Conservation (phyloP, 1,284 basidiomycete species). For the Pyrrhoderma noxium region DNA sequence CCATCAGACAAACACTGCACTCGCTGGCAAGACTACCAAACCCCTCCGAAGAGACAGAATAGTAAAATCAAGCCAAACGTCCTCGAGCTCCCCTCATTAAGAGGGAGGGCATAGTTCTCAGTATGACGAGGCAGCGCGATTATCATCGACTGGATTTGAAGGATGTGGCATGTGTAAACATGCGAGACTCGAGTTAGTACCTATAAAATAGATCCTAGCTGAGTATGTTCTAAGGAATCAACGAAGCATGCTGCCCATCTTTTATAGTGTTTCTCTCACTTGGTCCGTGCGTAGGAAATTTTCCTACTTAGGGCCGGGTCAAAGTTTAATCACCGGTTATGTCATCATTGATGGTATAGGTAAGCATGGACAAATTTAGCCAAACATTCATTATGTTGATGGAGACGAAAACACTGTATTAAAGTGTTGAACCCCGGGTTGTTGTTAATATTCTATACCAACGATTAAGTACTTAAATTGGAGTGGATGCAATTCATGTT, state of each 20-base stretch:
- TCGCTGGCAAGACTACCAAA: slow-evolving; percentile 43
- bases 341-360: too few relatives aligned
- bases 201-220: slow-evolving; percentile 85
- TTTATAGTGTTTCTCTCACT: slow-evolving; percentile 32
- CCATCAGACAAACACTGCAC: slow-evolving; percentile 72
- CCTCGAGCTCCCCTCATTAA: slow-evolving; percentile 46
- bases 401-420: too few relatives aligned
- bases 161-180: slow-evolving; percentile 78
- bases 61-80: slow-evolving; percentile 51
- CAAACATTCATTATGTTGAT: too few relatives aligned
- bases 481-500: too few relatives aligned
- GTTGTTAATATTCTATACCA: too few relatives aligned
- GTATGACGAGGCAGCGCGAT: slow-evolving; percentile 64
- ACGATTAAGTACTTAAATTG: too few relatives aligned
- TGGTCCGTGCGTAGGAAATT: slow-evolving; percentile 31
- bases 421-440: too few relatives aligned
- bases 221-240: slow-evolving; percentile 72
- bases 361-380: too few relatives aligned
- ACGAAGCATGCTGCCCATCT: slow-evolving; percentile 15
- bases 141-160: slow-evolving; percentile 78
- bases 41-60: slow-evolving; percentile 34
- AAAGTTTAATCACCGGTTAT: too few relatives aligned
- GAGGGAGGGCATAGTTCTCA: slow-evolving; percentile 45
- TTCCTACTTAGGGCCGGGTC: too few relatives aligned
- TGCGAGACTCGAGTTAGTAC: slow-evolving; percentile 84